Evolutionary conservation across 768 basidiomycete genomes (phyloP), one percentile per base, ranked within the genome.

Genomic region (Antrodiella citrinella): DNA sequence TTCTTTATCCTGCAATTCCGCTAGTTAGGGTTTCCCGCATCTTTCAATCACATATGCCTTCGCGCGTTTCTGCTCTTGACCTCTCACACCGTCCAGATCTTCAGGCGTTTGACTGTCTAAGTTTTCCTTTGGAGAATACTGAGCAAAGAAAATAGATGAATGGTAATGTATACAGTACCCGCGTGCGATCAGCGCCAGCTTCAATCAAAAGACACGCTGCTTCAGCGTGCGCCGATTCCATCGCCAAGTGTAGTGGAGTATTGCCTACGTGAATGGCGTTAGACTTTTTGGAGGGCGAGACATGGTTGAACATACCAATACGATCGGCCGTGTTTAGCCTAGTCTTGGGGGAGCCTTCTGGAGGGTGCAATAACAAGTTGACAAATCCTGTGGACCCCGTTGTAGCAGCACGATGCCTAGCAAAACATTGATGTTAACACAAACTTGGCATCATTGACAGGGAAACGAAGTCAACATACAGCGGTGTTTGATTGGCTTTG

Each of bases 141-240:
- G n/a, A n/a, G n/a, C n/a, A n/a, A 51, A 4, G 23, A 23, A 39
- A 24, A 12, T 26, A 44, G 26, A 50, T 20, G 50, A 45, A 10
- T 47, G 22, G 51, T 19, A 1, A 4, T n/a, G 22, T 38, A 22
- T 35, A 38, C 24, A 11, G 56, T 67, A 94, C 93, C 58, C 90
- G 76, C 56, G 78, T 78, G 24, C 95, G 82, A 73, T 97, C 95
- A 5, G 94, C 94, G 18, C 95, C 95, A 43, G 91, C 94, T 63
- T 95, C 91, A 52, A 99, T 95, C 46, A 99, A 75, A 45, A 87
- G 65, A 2, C 92, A 87, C 9, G 95, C 95, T 13, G 83, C 87
- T 62, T 91, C 84, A 12, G 90, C 95, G 62, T 97, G 89, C 15
- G 85, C 95, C 48, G 89, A 92, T 60, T 99, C 95, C 85, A 99